Evolutionary conservation across 257 asterid species (phyloP).

Genomic region (Striga asiatica): DNA sequence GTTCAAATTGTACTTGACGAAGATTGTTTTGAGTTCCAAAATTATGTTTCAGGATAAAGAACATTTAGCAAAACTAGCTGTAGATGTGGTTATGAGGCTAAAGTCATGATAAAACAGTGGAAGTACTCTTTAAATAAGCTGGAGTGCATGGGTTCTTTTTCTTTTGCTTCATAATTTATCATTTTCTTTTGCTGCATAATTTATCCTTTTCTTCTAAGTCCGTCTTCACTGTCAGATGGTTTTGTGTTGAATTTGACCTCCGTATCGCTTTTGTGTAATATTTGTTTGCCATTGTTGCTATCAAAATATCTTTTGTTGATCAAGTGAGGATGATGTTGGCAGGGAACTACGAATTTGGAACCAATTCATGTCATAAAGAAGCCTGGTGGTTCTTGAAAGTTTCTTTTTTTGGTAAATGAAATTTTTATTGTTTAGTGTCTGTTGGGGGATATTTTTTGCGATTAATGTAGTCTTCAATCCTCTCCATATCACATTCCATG

Average conservation of each 20-base stretch:
- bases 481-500: too few species aligned
- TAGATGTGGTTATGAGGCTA: slow-evolving; percentile 86
- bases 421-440: neutral
- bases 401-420: slow-evolving; percentile 64
- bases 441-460: too few species aligned
- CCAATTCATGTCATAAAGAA: slow-evolving; percentile 87
- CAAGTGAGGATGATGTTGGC: slow-evolving; percentile 27
- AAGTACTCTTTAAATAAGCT: too few species aligned
- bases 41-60: slow-evolving; percentile 88
- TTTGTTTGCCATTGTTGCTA: neutral
- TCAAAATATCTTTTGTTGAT: slow-evolving; percentile 1
- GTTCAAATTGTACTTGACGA: slow-evolving; percentile 62
- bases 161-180: too few species aligned
- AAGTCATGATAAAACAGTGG: slow-evolving; percentile 63
- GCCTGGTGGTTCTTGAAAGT: slow-evolving; percentile 87
- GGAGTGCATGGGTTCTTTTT: too few species aligned
- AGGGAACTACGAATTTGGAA: slow-evolving; percentile 93
- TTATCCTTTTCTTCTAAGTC: neutral
- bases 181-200: too few species aligned
- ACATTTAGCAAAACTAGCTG: slow-evolving; percentile 73
- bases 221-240: neutral
- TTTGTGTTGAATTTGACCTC: neutral
- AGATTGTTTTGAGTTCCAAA: slow-evolving; percentile 88
- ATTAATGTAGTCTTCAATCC: too few species aligned
- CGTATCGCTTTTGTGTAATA: neutral